Percentiles rank a stretch among this genome's conserved stretches.
phyloP scores from a whole-genome alignment of 352 stramenopile genomes.

The Globisporangium barbulae region DNA sequence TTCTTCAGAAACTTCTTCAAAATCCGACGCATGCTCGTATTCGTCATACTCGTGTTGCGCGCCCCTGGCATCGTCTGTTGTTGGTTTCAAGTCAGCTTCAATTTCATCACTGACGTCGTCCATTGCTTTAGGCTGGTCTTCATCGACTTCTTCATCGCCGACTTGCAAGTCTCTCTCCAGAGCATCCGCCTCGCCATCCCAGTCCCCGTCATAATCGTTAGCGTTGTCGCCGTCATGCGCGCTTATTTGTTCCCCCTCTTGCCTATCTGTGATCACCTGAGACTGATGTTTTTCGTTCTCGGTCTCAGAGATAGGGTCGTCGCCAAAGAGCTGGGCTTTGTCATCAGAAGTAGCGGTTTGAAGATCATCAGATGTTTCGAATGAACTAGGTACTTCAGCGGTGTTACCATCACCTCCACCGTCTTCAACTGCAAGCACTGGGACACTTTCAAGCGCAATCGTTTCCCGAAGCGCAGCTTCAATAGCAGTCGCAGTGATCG shows the following conservation, averaged over 20 bases:
- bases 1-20: not conserved
- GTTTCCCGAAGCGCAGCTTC: slow-evolving; percentile 1
- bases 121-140: not conserved
- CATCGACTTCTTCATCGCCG: not conserved
- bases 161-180: not conserved
- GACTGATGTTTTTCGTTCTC: not conserved
- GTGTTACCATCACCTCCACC: not conserved
- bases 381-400: too few relatives aligned
- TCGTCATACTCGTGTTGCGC: slow-evolving; percentile 2
- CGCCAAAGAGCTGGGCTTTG: not conserved
- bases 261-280: not conserved
- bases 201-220: not conserved
- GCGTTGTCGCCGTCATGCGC: not conserved
- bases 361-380: too few relatives aligned
- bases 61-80: not conserved
- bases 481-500: slow-evolving; percentile 24
- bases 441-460: not conserved
- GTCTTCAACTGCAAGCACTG: not conserved
- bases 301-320: not conserved
- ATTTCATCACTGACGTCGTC: not conserved
- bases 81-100: not conserved
- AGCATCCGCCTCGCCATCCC: not conserved
- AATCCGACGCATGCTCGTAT: slow-evolving; percentile 3
- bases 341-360: not conserved
- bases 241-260: not conserved